A percentile compares a stretch with the other conserved stretches of the same genome.
Conservation (phyloP, 2,329 filamentous ascomycete genomes). For the Pseudogymnoascus sp. region DNA sequence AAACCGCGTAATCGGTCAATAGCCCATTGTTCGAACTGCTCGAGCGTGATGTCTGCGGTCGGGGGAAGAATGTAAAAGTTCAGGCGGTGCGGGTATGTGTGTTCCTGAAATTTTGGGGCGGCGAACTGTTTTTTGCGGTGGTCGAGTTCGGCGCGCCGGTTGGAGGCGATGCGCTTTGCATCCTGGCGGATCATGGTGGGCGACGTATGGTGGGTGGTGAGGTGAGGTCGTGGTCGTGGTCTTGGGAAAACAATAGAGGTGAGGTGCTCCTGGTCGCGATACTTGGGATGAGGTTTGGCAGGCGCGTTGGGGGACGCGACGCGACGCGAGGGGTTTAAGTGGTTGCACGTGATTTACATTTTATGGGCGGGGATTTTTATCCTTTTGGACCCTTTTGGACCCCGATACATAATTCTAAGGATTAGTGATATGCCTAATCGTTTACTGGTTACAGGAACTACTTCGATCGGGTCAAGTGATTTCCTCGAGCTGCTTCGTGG, state of each 20-base stretch:
- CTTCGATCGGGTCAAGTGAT: background rate
- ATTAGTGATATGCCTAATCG: background rate
- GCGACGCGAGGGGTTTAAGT: slow-evolving; percentile 2
- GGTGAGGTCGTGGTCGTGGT: background rate
- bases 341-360: slow-evolving; percentile 1
- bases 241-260: background rate
- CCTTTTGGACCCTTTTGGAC: background rate
- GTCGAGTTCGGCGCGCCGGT: slow-evolving; percentile 68
- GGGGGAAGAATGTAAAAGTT: slow-evolving; percentile 88
- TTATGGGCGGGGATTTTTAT: background rate
- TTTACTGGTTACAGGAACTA: background rate
- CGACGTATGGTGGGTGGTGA: background rate
- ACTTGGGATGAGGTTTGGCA: background rate
- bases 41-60: slow-evolving; percentile 87
- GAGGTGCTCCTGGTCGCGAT: background rate
- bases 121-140: slow-evolving; percentile 83
- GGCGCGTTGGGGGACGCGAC: slow-evolving; percentile 1
- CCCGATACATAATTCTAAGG: background rate
- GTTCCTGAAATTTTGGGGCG: slow-evolving; percentile 63
- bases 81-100: slow-evolving; percentile 73
- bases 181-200: slow-evolving; percentile 26
- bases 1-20: slow-evolving; percentile 79
- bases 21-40: slow-evolving; percentile 98
- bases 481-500: background rate
- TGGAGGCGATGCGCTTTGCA: slow-evolving; percentile 37